Conservation (phyloP, 495 filamentous ascomycete species). For the Hypoxylon cercidicola region DNA sequence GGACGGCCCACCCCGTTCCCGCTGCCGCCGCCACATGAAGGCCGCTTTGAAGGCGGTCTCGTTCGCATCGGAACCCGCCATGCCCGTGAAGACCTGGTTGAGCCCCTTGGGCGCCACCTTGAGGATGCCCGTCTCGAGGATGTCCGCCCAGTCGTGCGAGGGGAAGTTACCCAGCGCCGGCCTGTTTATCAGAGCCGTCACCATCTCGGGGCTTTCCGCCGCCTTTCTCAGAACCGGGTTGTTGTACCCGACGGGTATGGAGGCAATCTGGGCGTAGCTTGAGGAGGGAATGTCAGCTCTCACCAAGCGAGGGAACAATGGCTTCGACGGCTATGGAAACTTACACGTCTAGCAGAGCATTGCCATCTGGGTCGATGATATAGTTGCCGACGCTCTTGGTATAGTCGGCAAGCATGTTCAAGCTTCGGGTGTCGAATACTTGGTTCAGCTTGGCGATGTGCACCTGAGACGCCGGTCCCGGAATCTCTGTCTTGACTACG, state of each 20-base stretch:
- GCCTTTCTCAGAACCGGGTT: conserved; percentile 81
- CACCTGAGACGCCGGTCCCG: conserved; percentile 81
- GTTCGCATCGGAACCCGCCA: conserved; percentile 96
- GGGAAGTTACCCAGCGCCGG: conserved; percentile 98
- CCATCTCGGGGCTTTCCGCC: conserved; percentile 81
- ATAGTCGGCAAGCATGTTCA: conserved; percentile 94
- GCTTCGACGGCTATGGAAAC: conserved; percentile 41
- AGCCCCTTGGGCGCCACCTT: conserved; percentile 90
- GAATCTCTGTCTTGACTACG: conserved; percentile 78
- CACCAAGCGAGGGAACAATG: not conserved
- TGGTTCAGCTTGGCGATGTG: conserved; percentile 70
- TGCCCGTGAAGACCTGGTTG: conserved; percentile 96
- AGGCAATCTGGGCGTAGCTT: conserved; percentile 94
- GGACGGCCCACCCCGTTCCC: conserved; percentile 82
- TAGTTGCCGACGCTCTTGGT: conserved; percentile 76
- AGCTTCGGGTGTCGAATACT: conserved; percentile 91
- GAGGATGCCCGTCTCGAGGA: conserved; percentile 88
- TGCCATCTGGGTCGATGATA: conserved; percentile 91
- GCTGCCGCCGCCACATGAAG: conserved; percentile 95
- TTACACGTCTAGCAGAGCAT: conserved; percentile 81
- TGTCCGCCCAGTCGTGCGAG: conserved; percentile 84
- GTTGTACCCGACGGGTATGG: conserved; percentile 97
- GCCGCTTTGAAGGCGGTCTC: conserved; percentile 99
- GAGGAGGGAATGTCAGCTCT: conserved; percentile 30
- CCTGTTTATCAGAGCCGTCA: conserved; percentile 86